Base-by-base conservation (phyloP, 169 alveolate species). In the Cyclospora cayetanensis region DNA sequence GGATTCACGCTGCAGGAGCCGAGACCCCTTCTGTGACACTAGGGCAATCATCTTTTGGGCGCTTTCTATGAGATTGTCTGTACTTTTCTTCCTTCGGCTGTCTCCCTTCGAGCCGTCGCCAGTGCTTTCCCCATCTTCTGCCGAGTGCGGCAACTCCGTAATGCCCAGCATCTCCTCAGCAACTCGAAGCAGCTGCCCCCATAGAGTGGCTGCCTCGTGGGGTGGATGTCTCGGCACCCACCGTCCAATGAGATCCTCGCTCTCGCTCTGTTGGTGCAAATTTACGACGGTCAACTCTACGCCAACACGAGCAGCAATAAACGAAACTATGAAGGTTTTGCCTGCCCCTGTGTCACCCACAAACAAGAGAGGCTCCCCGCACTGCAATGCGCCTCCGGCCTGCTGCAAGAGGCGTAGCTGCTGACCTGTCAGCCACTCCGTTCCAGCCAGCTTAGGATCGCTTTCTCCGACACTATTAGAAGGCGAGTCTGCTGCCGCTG, bases 301-400 rank as follows among this genome's bases (percentile, higher is more conserved):
- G 80, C 95, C 97, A 91, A 97, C 94, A 46, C 97, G 86, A 70
- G 96, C 95, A 20, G 99, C 98, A 42, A 98, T 89, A 86, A 96
- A 95, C 93, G 98, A 99, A 31, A 99, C 97, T 34, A 98, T 95
- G 35, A 99, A 97, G 2, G 99, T 98, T 93, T 98, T 98, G 34
- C 99, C 99, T 12, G 99, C 97, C 4, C 99, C 99, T 0, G 99
- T 99, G 92, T 99, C 99, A 18, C 99, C 99, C 65, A 98, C 98
- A 55, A 99, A 93, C 86, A 99, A 94, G 55, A 98, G 98, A 25
- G 99, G 98, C 93, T 99, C 99, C 66, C 97, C 96, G 92, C 96
- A 95, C 53, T 92, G 82, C 55, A 97, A 94, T 18, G 98, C 93
- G 27, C 94, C 94, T 66, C 93, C 94, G 34, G 98, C 88, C 91